Evolutionary conservation across 129 eudicot species (phyloP).

Genomic region (Pseudognaphalium luteoalbum): DNA sequence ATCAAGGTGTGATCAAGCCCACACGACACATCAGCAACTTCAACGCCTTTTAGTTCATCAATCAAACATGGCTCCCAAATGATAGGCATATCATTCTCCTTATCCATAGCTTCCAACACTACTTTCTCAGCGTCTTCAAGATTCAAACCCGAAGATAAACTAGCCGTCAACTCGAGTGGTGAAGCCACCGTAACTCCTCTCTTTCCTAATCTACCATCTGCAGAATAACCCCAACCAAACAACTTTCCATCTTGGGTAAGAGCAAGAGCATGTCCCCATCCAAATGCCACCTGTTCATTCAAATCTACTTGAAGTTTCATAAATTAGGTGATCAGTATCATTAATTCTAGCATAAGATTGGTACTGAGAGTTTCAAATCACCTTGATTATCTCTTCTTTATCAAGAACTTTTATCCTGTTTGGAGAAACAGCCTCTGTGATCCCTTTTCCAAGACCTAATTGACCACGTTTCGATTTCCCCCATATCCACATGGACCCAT

Average conservation of each 20-base stretch:
- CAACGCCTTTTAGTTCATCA: constrained; percentile 52
- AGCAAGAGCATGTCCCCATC: constrained; percentile 99
- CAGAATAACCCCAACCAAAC: constrained; percentile 96
- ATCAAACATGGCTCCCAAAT: constrained; percentile 83
- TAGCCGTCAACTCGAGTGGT: constrained; percentile 54
- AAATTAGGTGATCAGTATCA: neutral
- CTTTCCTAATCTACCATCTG: constrained; percentile 91
- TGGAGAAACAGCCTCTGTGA: constrained; percentile 65
- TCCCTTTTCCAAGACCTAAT: constrained; percentile 77
- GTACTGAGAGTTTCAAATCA: constrained; percentile 39
- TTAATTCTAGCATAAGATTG: constrained; percentile 58
- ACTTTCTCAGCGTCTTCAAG: constrained; percentile 66
- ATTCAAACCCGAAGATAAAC: constrained; percentile 35
- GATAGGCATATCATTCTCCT: constrained; percentile 91
- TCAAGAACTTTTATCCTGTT: constrained; percentile 67
- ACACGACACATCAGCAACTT: constrained; percentile 75
- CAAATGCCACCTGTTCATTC: constrained; percentile 68
- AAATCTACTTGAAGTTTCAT: neutral
- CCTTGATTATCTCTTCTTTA: constrained; percentile 88
- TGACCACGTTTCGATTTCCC: constrained; percentile 93
- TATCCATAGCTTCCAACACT: constrained; percentile 75
- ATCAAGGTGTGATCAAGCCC: constrained; percentile 90
- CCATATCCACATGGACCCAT: constrained; percentile 92
- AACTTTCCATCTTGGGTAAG: constrained; percentile 72
- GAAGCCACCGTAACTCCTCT: constrained; percentile 52